phyloP scores from a whole-genome alignment of 768 basidiomycete species.

The Boletellus sp. region DNA sequence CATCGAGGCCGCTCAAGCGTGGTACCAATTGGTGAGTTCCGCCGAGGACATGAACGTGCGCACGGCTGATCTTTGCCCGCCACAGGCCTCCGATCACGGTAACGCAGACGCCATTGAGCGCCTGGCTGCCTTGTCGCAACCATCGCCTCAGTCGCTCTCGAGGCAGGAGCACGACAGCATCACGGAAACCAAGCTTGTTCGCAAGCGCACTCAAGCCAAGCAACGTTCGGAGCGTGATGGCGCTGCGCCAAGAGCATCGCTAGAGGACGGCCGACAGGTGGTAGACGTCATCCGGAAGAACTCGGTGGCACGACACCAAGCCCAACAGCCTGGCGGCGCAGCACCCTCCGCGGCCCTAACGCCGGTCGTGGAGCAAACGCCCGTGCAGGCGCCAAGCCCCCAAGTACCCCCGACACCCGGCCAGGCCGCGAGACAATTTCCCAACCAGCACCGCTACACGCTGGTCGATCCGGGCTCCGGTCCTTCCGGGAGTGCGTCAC shows the following conservation, averaged over 20 bases:
- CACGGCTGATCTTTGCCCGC: conserved; percentile 1
- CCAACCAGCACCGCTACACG: conserved; percentile 44
- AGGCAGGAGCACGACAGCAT: conserved; percentile 76
- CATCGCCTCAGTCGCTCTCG: conserved; percentile 62
- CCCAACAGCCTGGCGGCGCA: conserved; percentile 10
- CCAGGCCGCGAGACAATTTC: conserved; percentile 27
- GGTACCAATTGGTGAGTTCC: conserved; percentile 65
- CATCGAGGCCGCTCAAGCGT: conserved; percentile 60
- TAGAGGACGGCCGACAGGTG: conserved; percentile 41
- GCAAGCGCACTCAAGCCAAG: conserved; percentile 74
- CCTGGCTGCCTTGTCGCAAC: conserved; percentile 61
- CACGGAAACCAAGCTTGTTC: conserved; percentile 75
- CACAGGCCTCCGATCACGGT: conserved; percentile 68
- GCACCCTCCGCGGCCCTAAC: conserved; percentile 1
- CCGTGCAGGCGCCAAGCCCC: conserved; percentile 1
- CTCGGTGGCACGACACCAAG: conserved; percentile 32
- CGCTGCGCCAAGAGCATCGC: conserved; percentile 6
- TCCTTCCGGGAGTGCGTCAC: conserved; percentile 6
- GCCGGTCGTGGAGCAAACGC: conserved; percentile 16
- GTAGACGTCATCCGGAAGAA: conserved; percentile 55
- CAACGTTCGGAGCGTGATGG: conserved; percentile 42
- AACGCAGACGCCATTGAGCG: conserved; percentile 80
- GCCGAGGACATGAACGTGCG: neutral
- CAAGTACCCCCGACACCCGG: conserved; percentile 1
- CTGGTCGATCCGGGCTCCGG: conserved; percentile 40